Conservation (phyloP, 768 basidiomycete genomes). For the Podaxis carcinomalis region DNA sequence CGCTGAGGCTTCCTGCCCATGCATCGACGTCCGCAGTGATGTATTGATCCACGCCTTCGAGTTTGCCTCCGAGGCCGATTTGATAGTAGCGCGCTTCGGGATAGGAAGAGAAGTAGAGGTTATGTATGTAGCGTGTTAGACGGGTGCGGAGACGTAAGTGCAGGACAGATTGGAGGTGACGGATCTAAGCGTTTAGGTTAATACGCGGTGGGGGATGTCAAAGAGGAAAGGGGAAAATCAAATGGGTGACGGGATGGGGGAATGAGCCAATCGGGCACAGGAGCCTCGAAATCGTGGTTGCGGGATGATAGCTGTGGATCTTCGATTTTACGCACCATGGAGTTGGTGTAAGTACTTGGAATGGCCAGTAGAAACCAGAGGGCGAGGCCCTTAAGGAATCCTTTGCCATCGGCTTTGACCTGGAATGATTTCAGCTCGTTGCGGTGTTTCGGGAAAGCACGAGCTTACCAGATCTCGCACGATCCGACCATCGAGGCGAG, state of each 20-base stretch:
- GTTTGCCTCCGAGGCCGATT: constrained; percentile 21
- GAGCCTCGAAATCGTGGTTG: not conserved
- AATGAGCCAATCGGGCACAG: not conserved
- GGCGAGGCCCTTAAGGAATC: constrained; percentile 76
- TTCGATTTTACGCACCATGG: constrained; percentile 56
- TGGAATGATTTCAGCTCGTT: not conserved
- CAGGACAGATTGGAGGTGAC: constrained; percentile 83
- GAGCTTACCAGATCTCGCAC: constrained; percentile 73
- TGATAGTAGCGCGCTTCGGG: constrained; percentile 73
- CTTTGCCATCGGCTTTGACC: constrained; percentile 80
- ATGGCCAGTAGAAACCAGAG: constrained; percentile 90
- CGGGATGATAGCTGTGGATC: not conserved
- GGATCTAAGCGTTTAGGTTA: constrained; percentile 49
- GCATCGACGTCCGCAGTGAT: constrained; percentile 89
- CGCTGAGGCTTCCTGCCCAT: constrained; percentile 82
- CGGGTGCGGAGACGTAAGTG: constrained; percentile 80
- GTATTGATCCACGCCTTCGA: constrained; percentile 85
- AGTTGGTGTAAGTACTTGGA: constrained; percentile 93
- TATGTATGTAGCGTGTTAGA: constrained; percentile 86
- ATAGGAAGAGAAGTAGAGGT: constrained; percentile 79
- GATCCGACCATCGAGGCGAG: constrained; percentile 83
- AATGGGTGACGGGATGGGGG: not conserved
- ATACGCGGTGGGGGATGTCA: not conserved
- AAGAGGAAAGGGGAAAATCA: not conserved
- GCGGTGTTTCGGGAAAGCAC: not conserved